phyloP scores from a whole-genome alignment of 1,284 basidiomycete genomes.

The Irpex sp. region DNA sequence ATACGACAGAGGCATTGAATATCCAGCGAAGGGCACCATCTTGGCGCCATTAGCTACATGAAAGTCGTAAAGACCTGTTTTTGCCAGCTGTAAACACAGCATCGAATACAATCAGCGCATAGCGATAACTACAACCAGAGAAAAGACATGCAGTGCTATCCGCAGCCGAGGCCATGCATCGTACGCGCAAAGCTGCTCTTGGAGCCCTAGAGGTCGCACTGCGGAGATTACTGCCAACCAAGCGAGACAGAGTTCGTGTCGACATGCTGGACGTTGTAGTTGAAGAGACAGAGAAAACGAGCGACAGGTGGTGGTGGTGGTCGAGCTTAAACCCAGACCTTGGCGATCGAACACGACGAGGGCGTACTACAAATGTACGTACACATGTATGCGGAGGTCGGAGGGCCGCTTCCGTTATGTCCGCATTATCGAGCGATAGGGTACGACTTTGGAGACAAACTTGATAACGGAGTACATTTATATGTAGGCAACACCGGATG shows the following conservation, averaged over 20 bases:
- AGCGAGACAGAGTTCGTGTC: neutral
- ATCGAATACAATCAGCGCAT: neutral
- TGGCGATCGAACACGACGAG: neutral
- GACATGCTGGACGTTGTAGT: neutral
- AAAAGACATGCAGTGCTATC: neutral
- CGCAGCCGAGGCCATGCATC: neutral
- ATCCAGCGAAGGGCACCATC: conserved; percentile 97
- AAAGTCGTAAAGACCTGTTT: conserved; percentile 89
- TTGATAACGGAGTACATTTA: no score
- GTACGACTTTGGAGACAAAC: no score
- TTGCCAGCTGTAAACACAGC: conserved; percentile 33
- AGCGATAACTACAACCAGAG: no score
- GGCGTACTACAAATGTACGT: neutral
- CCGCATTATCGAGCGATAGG: no score
- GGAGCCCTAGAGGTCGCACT: neutral
- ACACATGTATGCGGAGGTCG: neutral
- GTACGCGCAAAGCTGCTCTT: neutral
- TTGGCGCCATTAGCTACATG: conserved; percentile 85
- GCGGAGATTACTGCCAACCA: neutral
- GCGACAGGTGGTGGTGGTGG: neutral
- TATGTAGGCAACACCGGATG: no score
- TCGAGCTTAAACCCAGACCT: neutral
- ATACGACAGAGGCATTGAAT: conserved; percentile 91
- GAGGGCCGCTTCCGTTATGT: no score
- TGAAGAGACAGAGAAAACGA: neutral